Evolutionary conservation across 495 filamentous ascomycete genomes (phyloP).

Genomic region (Penicillium paxilli): DNA sequence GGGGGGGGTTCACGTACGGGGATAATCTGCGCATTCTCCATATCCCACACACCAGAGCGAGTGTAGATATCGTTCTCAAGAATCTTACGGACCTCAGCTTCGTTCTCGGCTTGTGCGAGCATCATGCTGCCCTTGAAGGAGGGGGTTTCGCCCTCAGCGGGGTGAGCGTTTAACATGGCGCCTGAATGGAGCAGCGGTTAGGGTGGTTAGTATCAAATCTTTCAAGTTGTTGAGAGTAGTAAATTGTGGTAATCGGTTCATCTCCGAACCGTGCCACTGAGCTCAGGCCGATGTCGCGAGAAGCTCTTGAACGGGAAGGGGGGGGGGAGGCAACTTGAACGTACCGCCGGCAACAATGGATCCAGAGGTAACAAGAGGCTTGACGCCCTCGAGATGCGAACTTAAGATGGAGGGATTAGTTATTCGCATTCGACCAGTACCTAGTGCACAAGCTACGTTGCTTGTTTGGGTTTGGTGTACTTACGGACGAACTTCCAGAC

Average conservation of each 20-base stretch:
- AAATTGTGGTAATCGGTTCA: too few relatives aligned
- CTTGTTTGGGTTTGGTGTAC: too few relatives aligned
- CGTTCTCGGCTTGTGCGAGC: constrained; percentile 59
- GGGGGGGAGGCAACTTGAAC: constrained; percentile 10
- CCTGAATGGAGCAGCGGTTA: constrained; percentile 42
- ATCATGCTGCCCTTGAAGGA: constrained; percentile 72
- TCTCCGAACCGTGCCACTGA: too few relatives aligned
- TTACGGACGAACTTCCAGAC: constrained; percentile 72
- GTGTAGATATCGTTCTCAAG: constrained; percentile 75
- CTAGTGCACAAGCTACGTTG: too few relatives aligned
- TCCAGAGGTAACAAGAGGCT: constrained; percentile 34
- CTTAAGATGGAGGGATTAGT: constrained; percentile 11
- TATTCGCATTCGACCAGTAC: neutral
- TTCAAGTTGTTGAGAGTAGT: neutral
- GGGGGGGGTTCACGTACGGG: constrained; percentile 35
- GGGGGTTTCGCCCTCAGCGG: constrained; percentile 59
- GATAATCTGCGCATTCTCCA: constrained; percentile 63
- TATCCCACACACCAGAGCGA: constrained; percentile 76
- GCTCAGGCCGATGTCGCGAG: too few relatives aligned
- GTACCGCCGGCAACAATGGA: constrained; percentile 39
- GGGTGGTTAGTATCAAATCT: neutral
- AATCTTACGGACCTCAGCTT: constrained; percentile 66
- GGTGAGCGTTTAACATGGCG: constrained; percentile 67
- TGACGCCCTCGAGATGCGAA: constrained; percentile 34
- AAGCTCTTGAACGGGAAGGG: too few relatives aligned